A percentile compares a stretch with the other conserved stretches of the same genome.
Evolutionary conservation across 768 basidiomycete species (phyloP).

Genomic region (Naganishia friedmannii): DNA sequence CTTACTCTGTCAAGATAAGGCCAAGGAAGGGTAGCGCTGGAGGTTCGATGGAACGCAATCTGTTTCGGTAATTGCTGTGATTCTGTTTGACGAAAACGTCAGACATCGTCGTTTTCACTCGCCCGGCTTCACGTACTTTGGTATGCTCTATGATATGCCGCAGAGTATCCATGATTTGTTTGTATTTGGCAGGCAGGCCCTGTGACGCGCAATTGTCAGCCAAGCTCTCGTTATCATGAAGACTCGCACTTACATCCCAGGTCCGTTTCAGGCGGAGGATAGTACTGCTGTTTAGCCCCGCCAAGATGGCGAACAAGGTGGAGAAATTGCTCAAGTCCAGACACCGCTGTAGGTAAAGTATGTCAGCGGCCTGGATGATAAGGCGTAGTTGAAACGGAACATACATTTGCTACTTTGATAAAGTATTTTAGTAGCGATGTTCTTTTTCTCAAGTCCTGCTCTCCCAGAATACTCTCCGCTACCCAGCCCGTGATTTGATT

Average conservation of each 20-base stretch:
- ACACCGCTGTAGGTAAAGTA: conserved; percentile 65
- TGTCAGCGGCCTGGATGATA: conserved; percentile 7
- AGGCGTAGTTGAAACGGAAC: conserved; percentile 26
- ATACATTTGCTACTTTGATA: conserved; percentile 68
- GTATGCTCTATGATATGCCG: conserved; percentile 86
- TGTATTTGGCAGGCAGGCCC: conserved; percentile 83
- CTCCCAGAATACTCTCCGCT: conserved; percentile 86
- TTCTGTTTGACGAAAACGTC: conserved; percentile 57
- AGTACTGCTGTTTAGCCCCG: conserved; percentile 91
- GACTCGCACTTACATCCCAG: conserved; percentile 68
- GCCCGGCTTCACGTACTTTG: conserved; percentile 42
- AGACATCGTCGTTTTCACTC: conserved; percentile 60
- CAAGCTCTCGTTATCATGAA: background rate
- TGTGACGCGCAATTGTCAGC: conserved; percentile 47
- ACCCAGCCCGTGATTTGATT: conserved; percentile 85
- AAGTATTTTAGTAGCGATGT: conserved; percentile 81
- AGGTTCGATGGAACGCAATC: conserved; percentile 78
- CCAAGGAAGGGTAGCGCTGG: conserved; percentile 96
- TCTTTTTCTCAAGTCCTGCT: conserved; percentile 78
- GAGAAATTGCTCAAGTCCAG: conserved; percentile 81
- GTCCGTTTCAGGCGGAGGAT: conserved; percentile 88
- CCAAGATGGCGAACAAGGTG: conserved; percentile 84
- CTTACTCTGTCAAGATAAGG: conserved; percentile 54
- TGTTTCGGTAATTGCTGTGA: conserved; percentile 65
- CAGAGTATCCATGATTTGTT: conserved; percentile 69